Evolutionary conservation across 192 early-diverging fungal genomes (phyloP), one percentile per base, ranked within the genome.

Genomic region (Cetraspora pellucida): DNA sequence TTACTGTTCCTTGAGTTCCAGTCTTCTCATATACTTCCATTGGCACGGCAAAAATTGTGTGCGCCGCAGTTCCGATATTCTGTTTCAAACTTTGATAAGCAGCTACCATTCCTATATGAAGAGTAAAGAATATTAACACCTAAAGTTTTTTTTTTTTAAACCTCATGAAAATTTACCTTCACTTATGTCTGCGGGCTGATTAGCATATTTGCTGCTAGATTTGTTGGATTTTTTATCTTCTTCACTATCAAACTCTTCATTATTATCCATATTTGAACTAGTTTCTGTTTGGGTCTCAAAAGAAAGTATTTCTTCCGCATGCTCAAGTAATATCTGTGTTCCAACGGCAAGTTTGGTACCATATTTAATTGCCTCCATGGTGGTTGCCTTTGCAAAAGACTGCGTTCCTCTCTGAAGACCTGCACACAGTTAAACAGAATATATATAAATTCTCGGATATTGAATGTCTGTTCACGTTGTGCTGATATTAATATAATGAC

Each of bases 41-140:
- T 0, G 96, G 96, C 9, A 96, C 93, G 13, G 95, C 93, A 84
- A 96, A 84, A 21, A 97, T 93, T 6, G 96, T 96, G 77, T 94
- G 87, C 55, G 93, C 91, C 4, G 97, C 96, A 16, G 89, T 89
- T 27, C 88, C 89, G 44, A 98, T 84, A 68, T 95, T 95, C 82
- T 89, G 87, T 49, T 88, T 88, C 69, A 98, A 75, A 77, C 92
- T 94, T 52, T 89, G 86, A 77, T 93, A 93, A 3, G 92, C 97
- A 74, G 90, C 88, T 43, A 90, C 88, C 80, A 98, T 81, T 2
- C 97, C 84, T 68, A 74, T 59, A 28, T 16, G 10, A 68, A 21
- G 69, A 52, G 17, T n/a, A 17, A 16, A 52, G 14, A 37, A n/a
- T n/a, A 11, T 54, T 54, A 17, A 19, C 16, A 14, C 19, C 50